Evolutionary conservation across 2,329 filamentous ascomycete species (phyloP).

Genomic region (Penicillium sp.): DNA sequence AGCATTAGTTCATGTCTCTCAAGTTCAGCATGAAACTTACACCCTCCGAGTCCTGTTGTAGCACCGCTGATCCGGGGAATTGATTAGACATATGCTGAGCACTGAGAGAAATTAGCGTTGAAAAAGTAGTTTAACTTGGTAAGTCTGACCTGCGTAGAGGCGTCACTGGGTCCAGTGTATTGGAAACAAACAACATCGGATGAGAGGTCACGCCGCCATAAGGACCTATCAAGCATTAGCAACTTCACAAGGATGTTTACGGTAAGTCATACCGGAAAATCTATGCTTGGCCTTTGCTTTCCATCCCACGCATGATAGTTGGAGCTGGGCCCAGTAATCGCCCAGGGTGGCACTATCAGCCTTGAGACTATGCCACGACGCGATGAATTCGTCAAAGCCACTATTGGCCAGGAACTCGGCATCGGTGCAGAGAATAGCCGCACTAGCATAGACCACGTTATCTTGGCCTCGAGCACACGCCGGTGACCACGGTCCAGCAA

Average conservation of each 20-base stretch:
- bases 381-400: constrained; percentile 18
- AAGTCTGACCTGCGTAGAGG: constrained; percentile 42
- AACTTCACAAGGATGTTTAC: constrained; percentile 17
- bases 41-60: constrained; percentile 44
- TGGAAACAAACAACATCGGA: constrained; percentile 54
- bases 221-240: constrained; percentile 17
- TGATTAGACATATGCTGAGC: constrained; percentile 33
- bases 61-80: constrained; percentile 43
- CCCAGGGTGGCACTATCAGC: constrained; percentile 27
- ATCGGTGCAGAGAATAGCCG: constrained; percentile 32
- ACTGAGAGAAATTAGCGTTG: constrained; percentile 14
- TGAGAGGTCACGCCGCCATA: constrained; percentile 36
- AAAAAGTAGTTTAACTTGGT: too few relatives aligned
- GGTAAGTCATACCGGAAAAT: constrained; percentile 27
- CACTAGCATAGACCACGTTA: constrained; percentile 26
- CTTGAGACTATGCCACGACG: constrained; percentile 20
- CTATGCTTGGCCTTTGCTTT: constrained; percentile 31
- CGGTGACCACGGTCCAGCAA: constrained; percentile 29
- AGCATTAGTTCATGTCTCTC: not conserved
- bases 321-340: constrained; percentile 38
- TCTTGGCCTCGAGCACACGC: constrained; percentile 24
- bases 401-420: constrained; percentile 21
- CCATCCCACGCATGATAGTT: constrained; percentile 37
- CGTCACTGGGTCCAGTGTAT: constrained; percentile 56
- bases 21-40: constrained; percentile 23